Conservation (phyloP, 192 early-diverging fungal species). For the Coemansia sp. region DNA sequence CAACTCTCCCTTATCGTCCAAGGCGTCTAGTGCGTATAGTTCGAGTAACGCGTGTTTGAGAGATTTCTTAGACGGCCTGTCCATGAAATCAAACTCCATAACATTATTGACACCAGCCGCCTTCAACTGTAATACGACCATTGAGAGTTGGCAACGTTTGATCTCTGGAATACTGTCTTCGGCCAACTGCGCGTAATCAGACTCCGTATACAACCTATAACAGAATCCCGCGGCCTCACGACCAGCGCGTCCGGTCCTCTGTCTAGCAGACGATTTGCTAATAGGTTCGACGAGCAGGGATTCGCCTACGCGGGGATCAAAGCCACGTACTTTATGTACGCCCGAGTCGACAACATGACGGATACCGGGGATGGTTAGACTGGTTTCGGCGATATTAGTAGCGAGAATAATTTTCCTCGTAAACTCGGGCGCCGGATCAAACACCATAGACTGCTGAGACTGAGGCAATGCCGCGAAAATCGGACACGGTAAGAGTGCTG, state of each 20-base stretch:
- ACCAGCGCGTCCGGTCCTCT: conserved; percentile 94
- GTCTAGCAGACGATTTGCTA: conserved; percentile 88
- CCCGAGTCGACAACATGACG: conserved; percentile 95
- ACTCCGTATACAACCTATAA: conserved; percentile 92
- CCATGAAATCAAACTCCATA: conserved; percentile 94
- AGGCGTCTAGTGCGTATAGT: conserved; percentile 84
- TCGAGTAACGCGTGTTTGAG: conserved; percentile 87
- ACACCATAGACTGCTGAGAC: conserved; percentile 86
- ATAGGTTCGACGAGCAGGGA: conserved; percentile 85
- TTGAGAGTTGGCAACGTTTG: conserved; percentile 86
- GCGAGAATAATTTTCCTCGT: conserved; percentile 92
- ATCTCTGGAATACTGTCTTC: conserved; percentile 93
- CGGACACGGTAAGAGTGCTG: conserved; percentile 76
- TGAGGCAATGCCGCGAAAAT: conserved; percentile 93
- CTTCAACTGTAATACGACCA: conserved; percentile 85
- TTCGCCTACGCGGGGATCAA: conserved; percentile 91
- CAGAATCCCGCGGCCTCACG: conserved; percentile 91
- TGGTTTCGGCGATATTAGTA: conserved; percentile 99
- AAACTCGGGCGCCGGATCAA: conserved; percentile 82
- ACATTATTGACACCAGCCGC: conserved; percentile 90
- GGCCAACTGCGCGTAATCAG: conserved; percentile 70
- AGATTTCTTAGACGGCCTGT: conserved; percentile 75
- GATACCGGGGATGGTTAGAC: conserved; percentile 94
- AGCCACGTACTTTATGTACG: conserved; percentile 88
- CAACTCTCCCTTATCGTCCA: conserved; percentile 80